Evolutionary conservation across 2,329 filamentous ascomycete species (phyloP).

Genomic region (Samsoniella hepiali): DNA sequence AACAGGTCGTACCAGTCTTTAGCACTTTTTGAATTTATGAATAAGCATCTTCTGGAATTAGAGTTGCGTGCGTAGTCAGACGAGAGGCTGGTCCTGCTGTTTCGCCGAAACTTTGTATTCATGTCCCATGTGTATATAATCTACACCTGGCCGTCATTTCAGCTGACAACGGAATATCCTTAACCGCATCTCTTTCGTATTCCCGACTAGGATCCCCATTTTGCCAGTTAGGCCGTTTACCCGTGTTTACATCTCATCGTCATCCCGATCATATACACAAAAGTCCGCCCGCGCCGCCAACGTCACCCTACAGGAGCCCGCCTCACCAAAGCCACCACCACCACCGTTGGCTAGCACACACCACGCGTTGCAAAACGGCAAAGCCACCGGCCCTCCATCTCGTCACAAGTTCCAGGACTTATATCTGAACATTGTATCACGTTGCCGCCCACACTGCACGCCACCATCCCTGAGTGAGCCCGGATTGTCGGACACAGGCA

Average conservation of each 20-base stretch:
- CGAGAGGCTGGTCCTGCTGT: not conserved
- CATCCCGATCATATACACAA: not conserved
- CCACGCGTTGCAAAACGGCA: not conserved
- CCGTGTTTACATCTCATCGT: not conserved
- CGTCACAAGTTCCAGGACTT: not conserved
- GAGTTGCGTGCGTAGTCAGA: not conserved
- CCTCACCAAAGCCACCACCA: too few species aligned
- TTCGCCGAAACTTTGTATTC: not conserved
- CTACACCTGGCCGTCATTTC: too few species aligned
- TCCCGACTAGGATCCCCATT: not conserved
- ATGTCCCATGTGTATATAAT: not conserved
- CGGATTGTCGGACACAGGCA: conserved; percentile 2
- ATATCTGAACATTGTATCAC: not conserved
- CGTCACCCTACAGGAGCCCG: too few species aligned
- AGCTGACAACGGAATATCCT: too few species aligned
- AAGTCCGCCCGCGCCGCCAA: too few species aligned
- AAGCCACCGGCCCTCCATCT: not conserved
- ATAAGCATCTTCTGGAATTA: not conserved
- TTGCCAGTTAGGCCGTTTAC: not conserved
- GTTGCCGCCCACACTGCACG: not conserved
- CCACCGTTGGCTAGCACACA: too few species aligned
- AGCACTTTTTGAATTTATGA: not conserved
- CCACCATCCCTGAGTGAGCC: not conserved
- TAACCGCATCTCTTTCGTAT: too few species aligned
- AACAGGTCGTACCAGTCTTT: not conserved